A percentile compares a stretch with the other conserved stretches of the same genome.
phyloP scores from a whole-genome alignment of 148 eudicot genomes.

The Nyssa sinensis region DNA sequence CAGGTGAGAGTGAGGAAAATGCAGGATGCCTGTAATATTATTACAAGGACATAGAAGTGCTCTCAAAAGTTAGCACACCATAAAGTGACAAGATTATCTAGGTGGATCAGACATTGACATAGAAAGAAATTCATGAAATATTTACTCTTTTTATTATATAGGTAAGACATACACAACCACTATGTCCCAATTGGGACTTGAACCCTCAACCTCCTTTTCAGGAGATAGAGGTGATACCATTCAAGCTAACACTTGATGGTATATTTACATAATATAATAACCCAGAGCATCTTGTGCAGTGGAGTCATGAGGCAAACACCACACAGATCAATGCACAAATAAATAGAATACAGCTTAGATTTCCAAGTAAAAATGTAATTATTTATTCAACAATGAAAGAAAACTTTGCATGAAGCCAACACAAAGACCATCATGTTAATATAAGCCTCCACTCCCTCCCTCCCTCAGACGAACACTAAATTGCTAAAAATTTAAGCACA shows the following conservation, averaged over 20 bases:
- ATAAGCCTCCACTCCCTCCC: not conserved
- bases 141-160: no score
- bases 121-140: not conserved
- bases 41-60: not conserved
- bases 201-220: no score
- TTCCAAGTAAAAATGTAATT: not conserved
- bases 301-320: not conserved
- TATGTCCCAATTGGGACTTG: no score
- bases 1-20: conserved; percentile 6
- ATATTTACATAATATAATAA: not conserved
- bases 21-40: not conserved
- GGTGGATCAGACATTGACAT: not conserved
- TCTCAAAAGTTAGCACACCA: not conserved
- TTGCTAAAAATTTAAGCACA: not conserved
- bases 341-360: not conserved
- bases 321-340: not conserved
- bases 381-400: not conserved
- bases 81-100: not conserved
- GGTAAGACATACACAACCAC: no score
- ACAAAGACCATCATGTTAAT: not conserved
- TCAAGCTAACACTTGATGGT: no score
- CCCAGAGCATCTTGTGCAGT: not conserved
- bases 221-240: no score
- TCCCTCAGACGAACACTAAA: not conserved
- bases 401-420: not conserved